Evolutionary conservation across 495 filamentous ascomycete species (phyloP).

Genomic region (Terfezia claveryi): DNA sequence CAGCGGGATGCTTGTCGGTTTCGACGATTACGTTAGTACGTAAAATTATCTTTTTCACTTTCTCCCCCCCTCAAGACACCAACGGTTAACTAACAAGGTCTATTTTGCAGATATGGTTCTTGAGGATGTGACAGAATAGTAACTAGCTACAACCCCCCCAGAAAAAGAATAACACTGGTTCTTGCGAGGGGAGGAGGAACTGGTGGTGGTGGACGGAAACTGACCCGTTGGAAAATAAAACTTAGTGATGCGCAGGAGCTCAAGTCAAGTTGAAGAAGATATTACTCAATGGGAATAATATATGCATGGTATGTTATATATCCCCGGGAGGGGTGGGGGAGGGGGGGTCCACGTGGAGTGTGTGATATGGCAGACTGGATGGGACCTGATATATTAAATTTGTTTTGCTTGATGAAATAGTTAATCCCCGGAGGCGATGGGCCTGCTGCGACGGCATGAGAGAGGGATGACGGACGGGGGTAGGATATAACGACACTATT

Average conservation of each 20-base stretch:
- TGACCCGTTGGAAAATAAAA: constrained; percentile 1
- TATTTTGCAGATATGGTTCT: constrained; percentile 68
- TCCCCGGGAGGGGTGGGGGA: no score
- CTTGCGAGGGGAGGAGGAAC: background rate
- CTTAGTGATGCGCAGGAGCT: constrained; percentile 64
- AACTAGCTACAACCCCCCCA: constrained; percentile 20
- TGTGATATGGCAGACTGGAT: no score
- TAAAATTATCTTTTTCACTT: constrained; percentile 21
- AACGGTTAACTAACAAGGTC: constrained; percentile 1
- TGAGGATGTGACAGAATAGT: constrained; percentile 96
- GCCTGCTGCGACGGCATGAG: no score
- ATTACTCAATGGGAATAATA: constrained; percentile 91
- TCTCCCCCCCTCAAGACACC: background rate
- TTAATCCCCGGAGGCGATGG: no score
- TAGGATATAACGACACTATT: no score
- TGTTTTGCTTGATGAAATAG: no score
- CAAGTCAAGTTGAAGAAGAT: constrained; percentile 81
- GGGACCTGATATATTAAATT: no score
- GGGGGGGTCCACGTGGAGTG: no score
- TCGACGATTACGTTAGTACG: constrained; percentile 99
- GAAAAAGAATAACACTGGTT: background rate
- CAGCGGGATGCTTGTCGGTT: constrained; percentile 75
- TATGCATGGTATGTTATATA: constrained; percentile 74
- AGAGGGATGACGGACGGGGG: no score
- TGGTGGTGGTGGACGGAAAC: background rate